Conservation (phyloP, 768 basidiomycete genomes). For the Termitomyces sp. region DNA sequence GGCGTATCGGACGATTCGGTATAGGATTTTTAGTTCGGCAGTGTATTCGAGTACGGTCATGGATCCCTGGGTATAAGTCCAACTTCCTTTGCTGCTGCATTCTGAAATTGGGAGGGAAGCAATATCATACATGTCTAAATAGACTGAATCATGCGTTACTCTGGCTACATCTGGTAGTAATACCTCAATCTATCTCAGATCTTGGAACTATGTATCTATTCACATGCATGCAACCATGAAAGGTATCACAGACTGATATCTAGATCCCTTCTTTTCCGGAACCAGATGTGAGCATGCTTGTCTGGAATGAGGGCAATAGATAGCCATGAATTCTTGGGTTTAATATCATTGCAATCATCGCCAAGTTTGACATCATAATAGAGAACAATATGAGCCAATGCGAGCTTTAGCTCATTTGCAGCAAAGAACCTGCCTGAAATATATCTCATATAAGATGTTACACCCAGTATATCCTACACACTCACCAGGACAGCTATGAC, state of each 20-base stretch:
- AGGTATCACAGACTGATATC: too few relatives aligned
- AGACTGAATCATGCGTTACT: too few relatives aligned
- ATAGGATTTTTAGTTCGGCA: not conserved
- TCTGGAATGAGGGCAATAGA: constrained; percentile 2
- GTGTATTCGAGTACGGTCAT: not conserved
- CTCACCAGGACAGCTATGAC: constrained; percentile 3
- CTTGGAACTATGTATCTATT: too few relatives aligned
- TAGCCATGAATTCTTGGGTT: not conserved
- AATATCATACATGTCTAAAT: too few relatives aligned
- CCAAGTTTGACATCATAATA: constrained; percentile 4
- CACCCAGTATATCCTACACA: too few relatives aligned
- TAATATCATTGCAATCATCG: not conserved
- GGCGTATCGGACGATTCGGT: not conserved
- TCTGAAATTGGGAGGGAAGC: not conserved
- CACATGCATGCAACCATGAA: too few relatives aligned
- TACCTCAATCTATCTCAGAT: too few relatives aligned
- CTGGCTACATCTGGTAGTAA: too few relatives aligned
- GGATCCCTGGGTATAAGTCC: not conserved
- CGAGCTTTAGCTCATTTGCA: constrained; percentile 3
- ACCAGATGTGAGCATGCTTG: not conserved
- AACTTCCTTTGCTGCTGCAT: not conserved
- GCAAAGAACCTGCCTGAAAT: constrained; percentile 6
- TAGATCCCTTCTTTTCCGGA: not conserved
- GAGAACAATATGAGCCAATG: not conserved
- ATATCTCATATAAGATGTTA: too few relatives aligned